Base-by-base conservation (phyloP, 148 eudicot genomes). In the Beta vulgaris region DNA sequence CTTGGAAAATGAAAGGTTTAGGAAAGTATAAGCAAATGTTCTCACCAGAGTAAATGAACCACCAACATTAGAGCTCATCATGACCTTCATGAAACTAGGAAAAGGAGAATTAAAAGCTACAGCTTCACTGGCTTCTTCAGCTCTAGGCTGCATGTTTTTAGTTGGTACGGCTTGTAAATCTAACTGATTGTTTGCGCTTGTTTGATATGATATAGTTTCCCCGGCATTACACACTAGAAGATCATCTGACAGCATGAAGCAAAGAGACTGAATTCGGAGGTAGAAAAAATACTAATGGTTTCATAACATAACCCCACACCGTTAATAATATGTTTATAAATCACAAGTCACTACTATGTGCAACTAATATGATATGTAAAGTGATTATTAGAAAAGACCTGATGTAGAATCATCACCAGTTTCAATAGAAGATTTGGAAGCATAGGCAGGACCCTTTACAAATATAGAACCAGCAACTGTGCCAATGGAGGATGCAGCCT, bases 1-100 rank as follows among this genome's bases (percentile, higher is more conserved):
- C 53, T 21, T 43, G 29, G 23, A n/a, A 35, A 12, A 29, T 25
- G 42, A 29, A 42, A 73, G 34, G 26, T 63, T 44, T 42, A n/a
- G 5, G 31, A 19, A 2, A 21, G 6, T 23, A 10, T 29, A 6
- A 28, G n/a, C 44, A 37, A 79, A 73, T 65, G 46, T 66, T 79
- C 91, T 83, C 72, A 90, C 98, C 91, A 93, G 80, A 64, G 95
- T 80, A 68, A 70, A 84, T 69, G 90, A 86, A 63, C 91, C 88
- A 72, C 89, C 81, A 28, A 88, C 82, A 75, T 91, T 91, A 80
- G 91, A 91, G 73, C 80, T 82, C 81, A 72, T 86, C 91, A 93
- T 91, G 57, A 91, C 90, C 78, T 88, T 91, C 44, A 75, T 78
- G 69, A 93, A 93, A 77, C 72, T 77, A 55, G 98, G 98, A 67